A percentile compares a stretch with the other conserved stretches of the same genome.
phyloP scores from a whole-genome alignment of 169 alveolate genomes.

The Plasmodium relictum region DNA sequence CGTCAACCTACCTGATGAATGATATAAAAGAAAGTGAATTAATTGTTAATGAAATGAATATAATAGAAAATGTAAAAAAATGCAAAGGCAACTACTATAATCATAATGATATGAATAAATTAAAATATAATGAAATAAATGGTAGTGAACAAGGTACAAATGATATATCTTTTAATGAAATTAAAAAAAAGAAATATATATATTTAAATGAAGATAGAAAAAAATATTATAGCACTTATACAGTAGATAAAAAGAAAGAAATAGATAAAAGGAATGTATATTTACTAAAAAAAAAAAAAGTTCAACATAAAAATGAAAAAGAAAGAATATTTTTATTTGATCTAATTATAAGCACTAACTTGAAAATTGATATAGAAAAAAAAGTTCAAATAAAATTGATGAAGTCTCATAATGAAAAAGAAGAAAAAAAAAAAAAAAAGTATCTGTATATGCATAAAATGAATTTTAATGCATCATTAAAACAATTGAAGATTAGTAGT shows the following conservation, averaged over 20 bases:
- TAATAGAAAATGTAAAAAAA: not conserved
- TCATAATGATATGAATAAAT: no score
- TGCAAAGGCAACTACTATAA: no score
- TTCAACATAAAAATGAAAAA: not conserved
- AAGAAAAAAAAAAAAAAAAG: not conserved
- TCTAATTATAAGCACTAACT: slow-evolving; percentile 3
- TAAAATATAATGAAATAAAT: not conserved
- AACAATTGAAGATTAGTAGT: slow-evolving; percentile 4
- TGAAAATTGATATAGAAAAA: slow-evolving; percentile 19
- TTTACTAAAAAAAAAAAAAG: not conserved
- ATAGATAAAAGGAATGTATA: no score
- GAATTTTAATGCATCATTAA: not conserved
- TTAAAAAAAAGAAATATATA: not conserved
- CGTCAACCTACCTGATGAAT: not conserved
- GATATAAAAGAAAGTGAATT: not conserved
- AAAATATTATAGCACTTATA: no score
- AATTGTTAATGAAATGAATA: not conserved
- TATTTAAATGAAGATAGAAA: no score
- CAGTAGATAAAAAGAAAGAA: no score
- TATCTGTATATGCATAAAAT: not conserved
- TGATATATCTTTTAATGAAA: not conserved
- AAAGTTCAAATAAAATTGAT: not conserved
- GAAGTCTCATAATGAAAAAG: not conserved
- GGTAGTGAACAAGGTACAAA: not conserved
- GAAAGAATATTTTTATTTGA: slow-evolving; percentile 13